These are phyloP conservation scores for Agastache rugosa DNA, from an alignment of 257 asterid species.

Conservation along the genomic window DNA sequence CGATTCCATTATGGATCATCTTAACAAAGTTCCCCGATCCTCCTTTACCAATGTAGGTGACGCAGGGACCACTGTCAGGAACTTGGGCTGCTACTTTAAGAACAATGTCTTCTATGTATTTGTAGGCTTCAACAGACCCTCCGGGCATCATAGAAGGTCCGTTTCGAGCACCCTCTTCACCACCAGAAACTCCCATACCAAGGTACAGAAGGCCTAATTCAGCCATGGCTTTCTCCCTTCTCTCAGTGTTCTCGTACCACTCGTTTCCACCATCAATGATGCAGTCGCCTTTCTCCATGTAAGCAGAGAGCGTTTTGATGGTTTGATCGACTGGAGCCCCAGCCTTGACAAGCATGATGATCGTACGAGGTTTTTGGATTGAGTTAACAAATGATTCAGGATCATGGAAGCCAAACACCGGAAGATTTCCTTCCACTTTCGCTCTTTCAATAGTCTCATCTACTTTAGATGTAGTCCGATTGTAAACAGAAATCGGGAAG, in stretches of 20 bases:
- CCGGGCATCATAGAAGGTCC: conserved; percentile 99
- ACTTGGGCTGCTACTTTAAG: conserved; percentile 97
- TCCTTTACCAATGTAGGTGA: conserved; percentile 88
- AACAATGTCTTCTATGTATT: conserved; percentile 79
- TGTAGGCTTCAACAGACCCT: conserved; percentile 84
- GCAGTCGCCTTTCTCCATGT: conserved; percentile 96
- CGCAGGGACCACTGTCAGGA: conserved; percentile 96
- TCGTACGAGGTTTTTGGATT: conserved; percentile 92
- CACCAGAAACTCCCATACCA: conserved; percentile 99
- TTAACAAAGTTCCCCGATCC: conserved; percentile 95
- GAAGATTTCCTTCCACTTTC: conserved; percentile 83
- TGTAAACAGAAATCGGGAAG: conserved; percentile 95
- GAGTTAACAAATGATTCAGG: conserved; percentile 85
- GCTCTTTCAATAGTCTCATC: conserved; percentile 96
- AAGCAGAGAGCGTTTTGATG: conserved; percentile 82
- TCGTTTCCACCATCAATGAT: conserved; percentile 97
- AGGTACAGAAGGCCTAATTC: conserved; percentile 82
- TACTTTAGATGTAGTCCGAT: conserved; percentile 91
- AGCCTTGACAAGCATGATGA: conserved; percentile 95
- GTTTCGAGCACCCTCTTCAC: conserved; percentile 94
- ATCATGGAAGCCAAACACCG: conserved; percentile 81
- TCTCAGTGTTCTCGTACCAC: conserved; percentile 99
- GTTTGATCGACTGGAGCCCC: conserved; percentile 98
- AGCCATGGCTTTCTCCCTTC: conserved; percentile 81
- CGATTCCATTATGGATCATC: conserved; percentile 96